Evolutionary conservation across 2,329 filamentous ascomycete genomes (phyloP).

Genomic region (Penicillium oxalicum): DNA sequence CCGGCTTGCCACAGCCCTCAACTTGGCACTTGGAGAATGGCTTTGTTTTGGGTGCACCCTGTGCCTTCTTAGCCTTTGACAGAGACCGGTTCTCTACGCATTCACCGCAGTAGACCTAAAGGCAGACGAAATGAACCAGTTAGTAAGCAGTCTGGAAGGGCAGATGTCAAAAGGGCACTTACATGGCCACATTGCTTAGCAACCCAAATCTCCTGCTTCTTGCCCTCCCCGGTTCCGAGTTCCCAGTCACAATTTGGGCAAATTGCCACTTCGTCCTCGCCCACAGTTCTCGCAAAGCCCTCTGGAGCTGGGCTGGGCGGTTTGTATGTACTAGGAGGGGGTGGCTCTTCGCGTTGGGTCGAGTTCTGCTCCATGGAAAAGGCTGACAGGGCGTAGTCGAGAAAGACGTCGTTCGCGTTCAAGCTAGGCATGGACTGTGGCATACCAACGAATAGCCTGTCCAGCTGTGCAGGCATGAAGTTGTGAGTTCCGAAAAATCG

Average conservation of each 20-base stretch:
- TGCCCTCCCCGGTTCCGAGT: slow-evolving; percentile 63
- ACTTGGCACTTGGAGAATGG: slow-evolving; percentile 43
- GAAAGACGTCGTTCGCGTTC: background rate
- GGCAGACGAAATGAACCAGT: slow-evolving; percentile 4
- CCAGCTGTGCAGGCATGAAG: background rate
- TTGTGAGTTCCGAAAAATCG: background rate
- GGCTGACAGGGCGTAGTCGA: slow-evolving; percentile 9
- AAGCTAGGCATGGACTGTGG: background rate
- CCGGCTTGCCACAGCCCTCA: slow-evolving; percentile 35
- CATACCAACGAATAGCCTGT: background rate
- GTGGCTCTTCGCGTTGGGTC: slow-evolving; percentile 4
- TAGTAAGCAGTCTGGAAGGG: background rate
- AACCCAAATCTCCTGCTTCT: slow-evolving; percentile 86
- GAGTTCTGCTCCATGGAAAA: slow-evolving; percentile 6
- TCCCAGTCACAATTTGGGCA: slow-evolving; percentile 86
- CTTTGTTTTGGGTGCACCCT: slow-evolving; percentile 25
- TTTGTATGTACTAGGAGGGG: slow-evolving; percentile 45
- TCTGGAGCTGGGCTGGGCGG: slow-evolving; percentile 58
- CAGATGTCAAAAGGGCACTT: slow-evolving; percentile 31
- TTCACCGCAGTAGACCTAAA: slow-evolving; percentile 45
- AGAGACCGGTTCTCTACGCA: slow-evolving; percentile 39
- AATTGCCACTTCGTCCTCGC: slow-evolving; percentile 65
- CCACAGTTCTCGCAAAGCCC: slow-evolving; percentile 77
- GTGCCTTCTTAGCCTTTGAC: slow-evolving; percentile 30
- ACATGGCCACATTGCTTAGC: slow-evolving; percentile 90